These are phyloP conservation scores for Rhexocercosporidium sp. DNA, from an alignment of 2,329 filamentous ascomycete genomes.

Conservation along the genomic window DNA sequence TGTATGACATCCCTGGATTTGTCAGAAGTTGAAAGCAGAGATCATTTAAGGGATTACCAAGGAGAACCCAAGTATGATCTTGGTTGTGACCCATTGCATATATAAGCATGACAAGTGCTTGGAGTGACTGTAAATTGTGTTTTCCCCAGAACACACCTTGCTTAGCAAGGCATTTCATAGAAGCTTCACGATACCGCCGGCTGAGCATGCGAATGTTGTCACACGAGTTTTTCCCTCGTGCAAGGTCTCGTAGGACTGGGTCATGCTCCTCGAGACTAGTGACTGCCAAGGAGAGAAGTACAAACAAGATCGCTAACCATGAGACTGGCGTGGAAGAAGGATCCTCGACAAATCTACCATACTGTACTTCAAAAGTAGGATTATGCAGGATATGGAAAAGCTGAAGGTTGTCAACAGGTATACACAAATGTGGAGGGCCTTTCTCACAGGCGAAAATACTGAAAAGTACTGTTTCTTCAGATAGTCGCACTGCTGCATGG, in stretches of 20 bases:
- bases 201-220: constrained; percentile 19
- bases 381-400: constrained; percentile 28
- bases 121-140: constrained; percentile 23
- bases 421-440: neutral
- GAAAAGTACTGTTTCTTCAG: constrained; percentile 23
- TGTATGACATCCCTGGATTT: constrained; percentile 21
- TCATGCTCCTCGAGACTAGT: constrained; percentile 23
- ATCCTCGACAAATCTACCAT: constrained; percentile 18
- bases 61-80: constrained; percentile 24
- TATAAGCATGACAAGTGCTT: constrained; percentile 23
- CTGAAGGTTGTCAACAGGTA: neutral
- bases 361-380: constrained; percentile 24
- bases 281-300: constrained; percentile 24
- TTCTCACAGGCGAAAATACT: constrained; percentile 26
- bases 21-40: neutral
- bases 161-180: constrained; percentile 25
- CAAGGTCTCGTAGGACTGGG: constrained; percentile 21
- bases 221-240: constrained; percentile 13
- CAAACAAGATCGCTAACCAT: constrained; percentile 25
- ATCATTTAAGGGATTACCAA: constrained; percentile 8
- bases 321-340: constrained; percentile 16
- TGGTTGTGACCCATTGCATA: constrained; percentile 28
- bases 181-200: constrained; percentile 23
- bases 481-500: constrained; percentile 24
- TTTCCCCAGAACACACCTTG: constrained; percentile 27